Percentiles rank a stretch among this genome's conserved stretches.
These are phyloP conservation scores for Pseudoturritis turrita DNA, from an alignment of 345 rosid species.

Conservation along the genomic window DNA sequence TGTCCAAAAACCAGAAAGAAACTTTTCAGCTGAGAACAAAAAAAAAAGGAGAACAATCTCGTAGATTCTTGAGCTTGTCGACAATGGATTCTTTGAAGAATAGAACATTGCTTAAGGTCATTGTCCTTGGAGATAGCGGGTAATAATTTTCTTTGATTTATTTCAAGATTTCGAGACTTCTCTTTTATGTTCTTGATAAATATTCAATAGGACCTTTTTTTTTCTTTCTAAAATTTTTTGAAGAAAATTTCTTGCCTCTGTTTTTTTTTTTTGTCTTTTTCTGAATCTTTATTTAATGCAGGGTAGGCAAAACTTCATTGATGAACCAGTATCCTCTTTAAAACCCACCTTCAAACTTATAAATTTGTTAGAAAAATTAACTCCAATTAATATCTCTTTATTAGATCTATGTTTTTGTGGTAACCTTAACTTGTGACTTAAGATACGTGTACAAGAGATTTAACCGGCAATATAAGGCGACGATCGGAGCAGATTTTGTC, in stretches of 20 bases:
- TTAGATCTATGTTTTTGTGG: neutral
- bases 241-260: neutral
- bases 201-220: neutral
- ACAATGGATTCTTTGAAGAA: conserved; percentile 42
- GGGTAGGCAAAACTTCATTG: conserved; percentile 92
- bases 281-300: conserved; percentile 30
- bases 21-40: neutral
- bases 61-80: neutral
- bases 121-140: conserved; percentile 92
- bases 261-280: neutral
- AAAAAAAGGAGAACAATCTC: neutral
- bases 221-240: neutral
- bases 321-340: conserved; percentile 80
- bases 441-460: conserved; percentile 85
- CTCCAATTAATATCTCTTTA: no score
- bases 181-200: neutral
- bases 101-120: conserved; percentile 77
- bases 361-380: neutral
- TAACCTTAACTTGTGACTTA: conserved; percentile 25
- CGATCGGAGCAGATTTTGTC: conserved; percentile 91
- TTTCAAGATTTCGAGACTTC: neutral
- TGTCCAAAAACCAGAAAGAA: conserved; percentile 14
- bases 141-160: conserved; percentile 15
- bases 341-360: neutral
- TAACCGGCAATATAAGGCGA: conserved; percentile 76